Evolutionary conservation across 805 yeast genomes (phyloP).

Genomic region (Yamadazyma insecticola): DNA sequence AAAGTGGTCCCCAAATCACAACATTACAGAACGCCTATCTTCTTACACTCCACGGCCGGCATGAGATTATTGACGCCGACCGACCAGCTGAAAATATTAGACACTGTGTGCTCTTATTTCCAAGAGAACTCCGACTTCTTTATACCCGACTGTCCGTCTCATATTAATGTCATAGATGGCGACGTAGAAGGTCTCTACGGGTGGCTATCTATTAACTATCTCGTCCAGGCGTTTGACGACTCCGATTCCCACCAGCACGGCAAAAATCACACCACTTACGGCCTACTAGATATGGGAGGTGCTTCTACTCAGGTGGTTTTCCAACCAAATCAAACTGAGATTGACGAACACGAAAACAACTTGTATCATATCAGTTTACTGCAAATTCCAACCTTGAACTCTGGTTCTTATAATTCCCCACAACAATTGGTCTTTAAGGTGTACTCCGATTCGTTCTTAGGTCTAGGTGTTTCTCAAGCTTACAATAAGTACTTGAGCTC

Average conservation of each 20-base stretch:
- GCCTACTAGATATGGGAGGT: constrained; percentile 61
- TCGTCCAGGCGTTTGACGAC: constrained; percentile 42
- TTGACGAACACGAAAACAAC: constrained; percentile 40
- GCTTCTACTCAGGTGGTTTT: constrained; percentile 64
- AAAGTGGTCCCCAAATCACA: constrained; percentile 56
- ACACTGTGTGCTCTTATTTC: constrained; percentile 47
- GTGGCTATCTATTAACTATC: constrained; percentile 60
- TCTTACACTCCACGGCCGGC: constrained; percentile 68
- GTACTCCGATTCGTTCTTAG: constrained; percentile 53
- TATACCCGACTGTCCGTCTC: constrained; percentile 58
- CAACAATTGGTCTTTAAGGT: constrained; percentile 32
- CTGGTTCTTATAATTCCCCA: constrained; percentile 5
- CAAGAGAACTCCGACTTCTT: constrained; percentile 44
- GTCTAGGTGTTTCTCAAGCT: constrained; percentile 59
- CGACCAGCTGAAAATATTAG: constrained; percentile 44
- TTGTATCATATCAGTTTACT: constrained; percentile 43
- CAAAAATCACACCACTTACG: constrained; percentile 45
- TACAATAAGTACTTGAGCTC: constrained; percentile 40
- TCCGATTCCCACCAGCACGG: constrained; percentile 38
- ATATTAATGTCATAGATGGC: constrained; percentile 58
- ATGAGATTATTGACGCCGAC: constrained; percentile 54
- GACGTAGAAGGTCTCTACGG: constrained; percentile 64
- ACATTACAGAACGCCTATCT: constrained; percentile 59
- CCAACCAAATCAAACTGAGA: constrained; percentile 48
- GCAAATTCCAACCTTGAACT: constrained; percentile 22